A percentile compares a stretch with the other conserved stretches of the same genome.
These are phyloP conservation scores for Rhododendron kiyosumense DNA, from an alignment of 148 eudicot genomes.

Conservation along the genomic window DNA sequence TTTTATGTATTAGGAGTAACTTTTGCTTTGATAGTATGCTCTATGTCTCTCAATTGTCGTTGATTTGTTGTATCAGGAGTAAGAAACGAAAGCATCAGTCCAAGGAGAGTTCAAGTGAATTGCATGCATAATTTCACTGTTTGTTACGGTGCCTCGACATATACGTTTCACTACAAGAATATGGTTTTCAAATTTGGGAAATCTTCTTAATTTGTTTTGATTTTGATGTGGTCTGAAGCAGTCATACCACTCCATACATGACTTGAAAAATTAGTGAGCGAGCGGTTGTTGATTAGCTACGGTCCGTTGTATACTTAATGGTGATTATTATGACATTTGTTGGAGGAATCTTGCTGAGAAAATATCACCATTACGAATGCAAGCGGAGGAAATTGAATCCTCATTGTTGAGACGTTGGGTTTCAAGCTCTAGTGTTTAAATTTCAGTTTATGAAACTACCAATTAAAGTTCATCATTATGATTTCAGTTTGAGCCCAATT, in stretches of 20 bases:
- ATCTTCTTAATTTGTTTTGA: background rate
- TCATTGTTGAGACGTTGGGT: too few species aligned
- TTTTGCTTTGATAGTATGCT: background rate
- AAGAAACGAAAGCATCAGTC: conserved; percentile 91
- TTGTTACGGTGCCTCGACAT: background rate
- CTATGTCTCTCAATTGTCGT: background rate
- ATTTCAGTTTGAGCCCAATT: too few species aligned
- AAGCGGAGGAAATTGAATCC: too few species aligned
- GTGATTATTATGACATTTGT: background rate
- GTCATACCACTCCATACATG: background rate
- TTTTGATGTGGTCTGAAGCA: background rate
- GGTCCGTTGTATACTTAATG: background rate
- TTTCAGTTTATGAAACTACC: too few species aligned
- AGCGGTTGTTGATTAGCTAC: background rate
- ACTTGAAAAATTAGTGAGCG: background rate
- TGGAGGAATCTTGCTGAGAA: too few species aligned
- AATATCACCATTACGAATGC: too few species aligned
- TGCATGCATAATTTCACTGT: conserved; percentile 22
- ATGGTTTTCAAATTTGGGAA: background rate
- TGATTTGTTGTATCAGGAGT: conserved; percentile 41
- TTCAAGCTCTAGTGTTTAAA: too few species aligned
- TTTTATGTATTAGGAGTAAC: background rate
- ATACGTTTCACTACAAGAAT: background rate
- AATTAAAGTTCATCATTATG: too few species aligned
- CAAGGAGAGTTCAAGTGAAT: conserved; percentile 41